Conservation (phyloP, 225 moss, liverwort and hornwort genomes). For the Sphagnum tenellum region DNA sequence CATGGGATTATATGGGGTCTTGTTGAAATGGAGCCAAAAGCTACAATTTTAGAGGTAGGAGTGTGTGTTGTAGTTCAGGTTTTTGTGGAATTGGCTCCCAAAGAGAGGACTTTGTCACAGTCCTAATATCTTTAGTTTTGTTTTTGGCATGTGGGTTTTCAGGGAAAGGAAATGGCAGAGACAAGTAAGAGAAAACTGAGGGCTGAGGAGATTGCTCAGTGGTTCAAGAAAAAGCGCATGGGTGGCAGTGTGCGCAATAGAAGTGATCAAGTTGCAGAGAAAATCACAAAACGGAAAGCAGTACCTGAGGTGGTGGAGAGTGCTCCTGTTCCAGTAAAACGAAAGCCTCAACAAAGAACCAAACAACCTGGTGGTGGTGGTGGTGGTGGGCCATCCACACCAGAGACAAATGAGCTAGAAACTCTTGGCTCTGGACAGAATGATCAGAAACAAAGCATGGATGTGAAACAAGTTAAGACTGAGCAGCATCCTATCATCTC, state of each 20-base stretch:
- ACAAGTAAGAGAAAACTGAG: slow-evolving; percentile 56
- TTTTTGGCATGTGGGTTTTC: slow-evolving; percentile 38
- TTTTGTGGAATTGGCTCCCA: too few species aligned
- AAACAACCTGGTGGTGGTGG: too few species aligned
- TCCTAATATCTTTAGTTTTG: background rate
- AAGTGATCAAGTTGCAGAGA: slow-evolving; percentile 14
- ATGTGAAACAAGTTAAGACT: slow-evolving; percentile 7
- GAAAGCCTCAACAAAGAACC: slow-evolving; percentile 12
- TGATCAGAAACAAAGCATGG: slow-evolving; percentile 1
- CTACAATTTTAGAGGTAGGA: too few species aligned
- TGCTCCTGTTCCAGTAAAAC: slow-evolving; percentile 5
- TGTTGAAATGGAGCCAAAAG: too few species aligned
- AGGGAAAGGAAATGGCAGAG: slow-evolving; percentile 30
- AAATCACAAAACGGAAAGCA: slow-evolving; percentile 23
- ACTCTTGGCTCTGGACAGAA: background rate
- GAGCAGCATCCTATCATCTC: slow-evolving; percentile 6
- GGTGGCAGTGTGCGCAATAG: slow-evolving; percentile 8
- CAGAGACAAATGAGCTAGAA: slow-evolving; percentile 7
- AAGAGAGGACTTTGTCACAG: too few species aligned
- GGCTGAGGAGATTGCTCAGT: slow-evolving; percentile 70
- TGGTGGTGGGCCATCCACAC: background rate
- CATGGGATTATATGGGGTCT: too few species aligned
- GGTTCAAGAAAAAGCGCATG: slow-evolving; percentile 49
- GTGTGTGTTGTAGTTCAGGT: too few species aligned
- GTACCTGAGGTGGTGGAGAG: slow-evolving; percentile 17